These are phyloP conservation scores for Penicillium lagena DNA, from an alignment of 495 filamentous ascomycete species.

Conservation along the genomic window DNA sequence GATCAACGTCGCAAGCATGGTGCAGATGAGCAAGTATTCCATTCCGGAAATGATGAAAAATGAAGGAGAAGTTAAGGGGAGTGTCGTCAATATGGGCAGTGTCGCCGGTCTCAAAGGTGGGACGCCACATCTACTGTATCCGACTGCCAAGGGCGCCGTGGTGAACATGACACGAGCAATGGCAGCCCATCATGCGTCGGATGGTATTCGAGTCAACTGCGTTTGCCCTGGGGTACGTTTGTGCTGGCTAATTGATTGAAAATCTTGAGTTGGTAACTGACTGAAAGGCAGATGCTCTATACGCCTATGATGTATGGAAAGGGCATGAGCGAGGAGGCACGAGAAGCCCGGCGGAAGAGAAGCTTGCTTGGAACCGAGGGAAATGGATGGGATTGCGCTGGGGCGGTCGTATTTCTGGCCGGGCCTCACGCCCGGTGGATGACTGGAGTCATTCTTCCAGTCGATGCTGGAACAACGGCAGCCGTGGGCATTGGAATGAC, in stretches of 20 bases:
- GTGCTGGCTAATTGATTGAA: background rate
- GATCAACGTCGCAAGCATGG: constrained; percentile 54
- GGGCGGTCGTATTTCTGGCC: constrained; percentile 34
- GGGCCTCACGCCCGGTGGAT: constrained; percentile 44
- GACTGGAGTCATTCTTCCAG: constrained; percentile 39
- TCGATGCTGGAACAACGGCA: constrained; percentile 43
- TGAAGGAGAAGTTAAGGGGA: constrained; percentile 27
- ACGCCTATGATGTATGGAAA: constrained; percentile 54
- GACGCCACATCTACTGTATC: constrained; percentile 53
- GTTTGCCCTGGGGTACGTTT: constrained; percentile 45
- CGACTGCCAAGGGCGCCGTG: constrained; percentile 54
- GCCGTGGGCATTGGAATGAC: constrained; percentile 25
- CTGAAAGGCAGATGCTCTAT: constrained; percentile 39
- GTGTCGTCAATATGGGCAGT: constrained; percentile 52
- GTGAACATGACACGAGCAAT: constrained; percentile 54
- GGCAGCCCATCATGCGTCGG: constrained; percentile 48
- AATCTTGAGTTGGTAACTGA: background rate
- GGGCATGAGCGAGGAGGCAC: constrained; percentile 43
- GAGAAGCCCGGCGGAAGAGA: constrained; percentile 37
- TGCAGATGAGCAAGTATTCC: constrained; percentile 48
- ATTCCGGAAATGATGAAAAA: constrained; percentile 49
- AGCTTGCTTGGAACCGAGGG: constrained; percentile 50
- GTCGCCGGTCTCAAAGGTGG: constrained; percentile 53
- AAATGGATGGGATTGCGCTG: constrained; percentile 45
- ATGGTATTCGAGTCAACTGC: constrained; percentile 52